Percentiles rank a stretch among this genome's conserved stretches.
Conservation (phyloP, 2,329 filamentous ascomycete species). For the Fusarium piperis region DNA sequence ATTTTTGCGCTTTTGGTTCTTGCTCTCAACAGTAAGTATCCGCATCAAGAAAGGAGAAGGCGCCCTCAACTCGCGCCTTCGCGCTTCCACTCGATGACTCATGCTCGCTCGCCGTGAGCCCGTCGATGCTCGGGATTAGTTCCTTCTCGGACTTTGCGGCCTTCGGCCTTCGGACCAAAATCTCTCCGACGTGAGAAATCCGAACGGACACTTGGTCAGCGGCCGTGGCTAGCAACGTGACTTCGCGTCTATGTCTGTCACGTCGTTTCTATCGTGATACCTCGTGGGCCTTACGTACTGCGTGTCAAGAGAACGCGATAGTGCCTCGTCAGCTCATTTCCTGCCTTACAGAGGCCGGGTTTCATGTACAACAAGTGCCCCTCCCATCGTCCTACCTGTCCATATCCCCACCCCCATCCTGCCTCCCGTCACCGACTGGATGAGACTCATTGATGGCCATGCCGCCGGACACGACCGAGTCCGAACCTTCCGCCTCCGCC, state of each 20-base stretch:
- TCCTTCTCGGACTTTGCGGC: slow-evolving; percentile 30
- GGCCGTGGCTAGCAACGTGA: slow-evolving; percentile 20
- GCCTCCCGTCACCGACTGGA: slow-evolving; percentile 12
- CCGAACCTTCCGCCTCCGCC: slow-evolving; percentile 28
- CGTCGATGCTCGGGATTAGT: neutral
- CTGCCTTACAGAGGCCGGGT: neutral
- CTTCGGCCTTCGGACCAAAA: slow-evolving; percentile 40
- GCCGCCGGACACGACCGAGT: slow-evolving; percentile 36
- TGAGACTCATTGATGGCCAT: slow-evolving; percentile 29
- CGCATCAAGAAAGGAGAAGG: neutral
- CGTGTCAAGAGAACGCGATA: slow-evolving; percentile 2
- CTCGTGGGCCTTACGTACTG: slow-evolving; percentile 17
- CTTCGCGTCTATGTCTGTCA: slow-evolving; percentile 20
- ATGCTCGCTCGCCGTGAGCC: slow-evolving; percentile 9
- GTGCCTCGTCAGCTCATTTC: neutral
- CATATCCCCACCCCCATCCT: neutral
- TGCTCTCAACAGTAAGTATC: neutral
- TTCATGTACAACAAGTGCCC: neutral
- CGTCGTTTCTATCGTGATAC: slow-evolving; percentile 12
- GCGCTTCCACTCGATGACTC: slow-evolving; percentile 28
- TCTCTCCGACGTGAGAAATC: slow-evolving; percentile 27
- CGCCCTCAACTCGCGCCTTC: slow-evolving; percentile 13
- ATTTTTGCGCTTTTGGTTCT: slow-evolving; percentile 8
- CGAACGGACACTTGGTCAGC: slow-evolving; percentile 13
- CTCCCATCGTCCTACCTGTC: neutral